Evolutionary conservation across 1,284 basidiomycete genomes (phyloP).

Genomic region (Wallemia hederae): DNA sequence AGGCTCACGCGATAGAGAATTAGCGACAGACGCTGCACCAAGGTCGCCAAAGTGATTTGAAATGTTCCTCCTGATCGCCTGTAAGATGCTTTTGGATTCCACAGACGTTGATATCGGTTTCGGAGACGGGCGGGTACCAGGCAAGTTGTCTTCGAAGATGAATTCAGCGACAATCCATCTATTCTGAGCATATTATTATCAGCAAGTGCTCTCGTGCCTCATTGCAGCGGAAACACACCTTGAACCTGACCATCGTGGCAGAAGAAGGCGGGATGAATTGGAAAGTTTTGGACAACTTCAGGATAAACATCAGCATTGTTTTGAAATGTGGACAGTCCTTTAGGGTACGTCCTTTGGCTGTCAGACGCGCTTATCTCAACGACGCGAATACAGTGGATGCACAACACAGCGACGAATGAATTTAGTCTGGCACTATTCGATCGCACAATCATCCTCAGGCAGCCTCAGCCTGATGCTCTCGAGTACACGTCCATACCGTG

Average conservation of each 20-base stretch:
- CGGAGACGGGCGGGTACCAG: not conserved
- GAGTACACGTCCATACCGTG: slow-evolving; percentile 44
- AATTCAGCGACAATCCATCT: not conserved
- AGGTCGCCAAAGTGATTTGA: not conserved
- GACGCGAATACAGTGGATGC: slow-evolving; percentile 3
- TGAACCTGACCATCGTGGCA: not conserved
- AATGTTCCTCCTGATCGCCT: not conserved
- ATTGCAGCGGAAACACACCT: not conserved
- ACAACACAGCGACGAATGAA: slow-evolving; percentile 23
- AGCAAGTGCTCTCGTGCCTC: no score
- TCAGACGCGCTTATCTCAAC: slow-evolving; percentile 6
- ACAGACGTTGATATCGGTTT: not conserved
- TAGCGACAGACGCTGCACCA: not conserved
- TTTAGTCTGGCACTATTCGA: slow-evolving; percentile 44
- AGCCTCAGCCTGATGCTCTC: slow-evolving; percentile 25
- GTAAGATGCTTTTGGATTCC: not conserved
- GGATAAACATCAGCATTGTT: slow-evolving; percentile 25
- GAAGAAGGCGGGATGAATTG: slow-evolving; percentile 19
- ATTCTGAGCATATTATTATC: not conserved
- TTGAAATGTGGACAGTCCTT: slow-evolving; percentile 54
- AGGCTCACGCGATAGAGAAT: not conserved
- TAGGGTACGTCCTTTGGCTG: slow-evolving; percentile 26
- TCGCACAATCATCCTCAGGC: slow-evolving; percentile 52
- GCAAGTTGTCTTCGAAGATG: not conserved
- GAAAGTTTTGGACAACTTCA: slow-evolving; percentile 50